Percentiles rank a stretch among this genome's conserved stretches.
Conservation (phyloP, 495 filamentous ascomycete genomes). For the Staphylotrichum tortipilum region DNA sequence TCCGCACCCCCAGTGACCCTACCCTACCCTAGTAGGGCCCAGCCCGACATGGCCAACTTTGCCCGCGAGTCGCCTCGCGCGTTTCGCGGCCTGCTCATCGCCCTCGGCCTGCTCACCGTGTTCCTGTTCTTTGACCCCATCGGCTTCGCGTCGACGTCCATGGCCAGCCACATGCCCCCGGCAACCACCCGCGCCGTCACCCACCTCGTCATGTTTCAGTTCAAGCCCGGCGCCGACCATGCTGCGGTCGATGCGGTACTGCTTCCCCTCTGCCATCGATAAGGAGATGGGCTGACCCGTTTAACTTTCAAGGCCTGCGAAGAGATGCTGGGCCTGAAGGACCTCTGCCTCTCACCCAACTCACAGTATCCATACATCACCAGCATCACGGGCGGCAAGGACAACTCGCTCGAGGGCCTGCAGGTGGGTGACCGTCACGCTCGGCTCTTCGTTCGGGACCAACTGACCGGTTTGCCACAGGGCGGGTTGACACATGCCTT, state of each 20-base stretch:
- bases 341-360: slow-evolving; percentile 38
- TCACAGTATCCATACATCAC: slow-evolving; percentile 50
- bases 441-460: neutral
- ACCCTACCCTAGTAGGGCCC: too few relatives aligned
- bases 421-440: slow-evolving; percentile 37
- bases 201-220: slow-evolving; percentile 55
- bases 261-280: too few relatives aligned
- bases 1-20: too few relatives aligned
- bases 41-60: slow-evolving; percentile 1
- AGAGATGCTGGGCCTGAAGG: slow-evolving; percentile 28
- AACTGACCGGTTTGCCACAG: slow-evolving; percentile 20
- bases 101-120: slow-evolving; percentile 6
- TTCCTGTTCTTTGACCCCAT: slow-evolving; percentile 18
- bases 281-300: too few relatives aligned
- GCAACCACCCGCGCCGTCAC: slow-evolving; percentile 24
- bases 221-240: slow-evolving; percentile 36
- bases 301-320: slow-evolving; percentile 20
- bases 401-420: slow-evolving; percentile 54
- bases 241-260: slow-evolving; percentile 42
- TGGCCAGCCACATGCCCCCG: neutral
- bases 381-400: slow-evolving; percentile 47
- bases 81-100: slow-evolving; percentile 2
- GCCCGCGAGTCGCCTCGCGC: slow-evolving; percentile 4
- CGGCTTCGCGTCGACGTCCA: slow-evolving; percentile 9
- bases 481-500: slow-evolving; percentile 51